Evolutionary conservation across 129 eudicot species (phyloP), one percentile per base, ranked within the genome.

Genomic region (Tagetes patula): DNA sequence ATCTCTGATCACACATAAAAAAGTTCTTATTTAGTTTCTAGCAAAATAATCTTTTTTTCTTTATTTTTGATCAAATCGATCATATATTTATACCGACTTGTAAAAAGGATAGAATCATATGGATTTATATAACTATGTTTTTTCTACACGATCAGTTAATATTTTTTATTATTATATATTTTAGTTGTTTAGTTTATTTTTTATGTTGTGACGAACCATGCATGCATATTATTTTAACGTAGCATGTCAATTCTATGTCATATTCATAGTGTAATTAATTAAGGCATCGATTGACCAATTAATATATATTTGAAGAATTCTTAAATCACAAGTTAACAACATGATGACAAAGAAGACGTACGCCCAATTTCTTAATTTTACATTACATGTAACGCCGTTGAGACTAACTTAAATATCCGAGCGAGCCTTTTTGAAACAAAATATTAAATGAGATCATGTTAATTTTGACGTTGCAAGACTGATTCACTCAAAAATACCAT

Each of bases 131-230:
- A 2, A 27, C 9, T 55, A 0, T n/a, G 32, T 53, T 30, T 55
- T 27, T 54, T 3, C 20, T 14, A 20, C 62, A 20, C 27, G 27
- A 20, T 5, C 13, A 12, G 37, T 10, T 0, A 8, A 55, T 32
- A 55, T 0, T 55, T 55, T 54, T 54, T 6, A 12, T 55, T 27
- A 55, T 55, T 6, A 27, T 20, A 55, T 55, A 55, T 55, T 6
- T 55, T 55, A 27, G 13, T 55, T 55, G 27, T 9, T 20, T 55
- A 7, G 62, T 55, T 9, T 55, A 55, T 30, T 56, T 30, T 56
- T 30, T 30, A 56, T 32, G 63, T 56, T 32, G 63, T 56, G 63
- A 56, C 63, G 63, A 56, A 7, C 63, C 30, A 3, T 56, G 63
- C 38, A 56, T 56, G 63, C 63, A 56, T 56, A 56, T 56, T 30